Base-by-base conservation (phyloP, 768 basidiomycete genomes). In the Calvatia gigantea region DNA sequence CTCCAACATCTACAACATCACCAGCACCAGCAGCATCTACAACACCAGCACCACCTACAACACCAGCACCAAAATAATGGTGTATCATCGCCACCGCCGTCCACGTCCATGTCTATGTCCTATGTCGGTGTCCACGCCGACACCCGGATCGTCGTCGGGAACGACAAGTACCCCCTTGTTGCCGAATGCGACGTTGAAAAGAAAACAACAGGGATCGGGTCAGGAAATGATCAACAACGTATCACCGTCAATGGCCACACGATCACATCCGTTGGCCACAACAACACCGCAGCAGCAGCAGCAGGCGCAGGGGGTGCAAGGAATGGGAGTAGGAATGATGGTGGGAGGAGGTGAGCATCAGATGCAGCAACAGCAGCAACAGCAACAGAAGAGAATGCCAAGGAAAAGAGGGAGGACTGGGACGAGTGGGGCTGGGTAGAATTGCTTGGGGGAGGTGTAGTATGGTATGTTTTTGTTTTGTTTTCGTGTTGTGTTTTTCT, bases 351-450 rank as follows among this genome's bases (percentile, higher is more conserved):
- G n/a, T n/a, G n/a, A n/a, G n/a, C n/a, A n/a, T n/a, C n/a, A n/a
- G n/a, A n/a, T n/a, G 83, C 86, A 41, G 78, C 80, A 32, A 74
- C 76, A 50, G 69, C 73, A 55, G 74, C 71, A 54, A 72, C 80
- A 3, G 61, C 71, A 49, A 75, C 77, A 73, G 60, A 88, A 84
- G 72, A 75, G 81, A 43, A 44, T 61, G 35, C 63, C 76, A 32
- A 80, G 87, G 56, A 85, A 84, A 73, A 75, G 74, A 61, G 74
- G 75, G 62, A 79, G 83, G 67, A 80, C 76, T 60, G 70, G 64
- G 17, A 73, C 69, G 60, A 78, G 71, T n/a, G 73, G 70, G 54
- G 41, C 41, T 19, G 41, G 41, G 12, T 42, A 21, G 19, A 11
- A 11, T 19, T 12, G 8, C 11, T 37, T 11, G 21, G 12, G 41